Evolutionary conservation across 768 basidiomycete species (phyloP), one percentile per base, ranked within the genome.

Genomic region (Leccinellum albellum): DNA sequence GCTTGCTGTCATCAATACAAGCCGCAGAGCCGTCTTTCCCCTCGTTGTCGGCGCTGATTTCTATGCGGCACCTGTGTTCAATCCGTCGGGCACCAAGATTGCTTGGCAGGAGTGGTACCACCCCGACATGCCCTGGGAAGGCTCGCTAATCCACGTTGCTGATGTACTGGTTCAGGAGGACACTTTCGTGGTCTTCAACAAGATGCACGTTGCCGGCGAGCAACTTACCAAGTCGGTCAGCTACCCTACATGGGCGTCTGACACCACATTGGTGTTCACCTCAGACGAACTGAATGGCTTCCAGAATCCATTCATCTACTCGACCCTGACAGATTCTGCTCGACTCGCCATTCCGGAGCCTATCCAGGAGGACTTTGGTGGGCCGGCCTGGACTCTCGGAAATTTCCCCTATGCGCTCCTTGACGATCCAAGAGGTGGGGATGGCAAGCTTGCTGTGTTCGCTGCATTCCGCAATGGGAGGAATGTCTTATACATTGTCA

Each of bases 61-160:
- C 73, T 93, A 91, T 68, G 77, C 79, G 45, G 69, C 76, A 1
- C 83, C 87, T 0, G 71, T 69, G 26, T 85, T 87, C 73, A 83
- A 82, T 29, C 79, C 83, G 0, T 79, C 85, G 58, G 88, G 87
- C 1, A 73, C 68, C 33, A 76, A 74, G 52, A 62, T 90, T 17
- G 79, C 78, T 1, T 91, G 84, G 84, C 74, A 82, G 42, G 77
- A 85, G 58, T 89, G 88, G 89, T 78, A 70, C 59, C 86, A 86
- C 51, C 85, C 86, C 0, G 78, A 85, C 58, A 85, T 86, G 85
- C 82, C 88, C 14, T 91, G 87, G 87, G 82, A 87, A 62, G 85
- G 84, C 3, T 74, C 79, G 1, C 72, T 81, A 61, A 74, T 89
- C 56, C 74, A 78, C 65, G 63, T 85, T 32, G 87, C 80, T 0